A percentile compares a stretch with the other conserved stretches of the same genome.
Evolutionary conservation across 495 filamentous ascomycete species (phyloP).

Genomic region (Bombardia bombarda): DNA sequence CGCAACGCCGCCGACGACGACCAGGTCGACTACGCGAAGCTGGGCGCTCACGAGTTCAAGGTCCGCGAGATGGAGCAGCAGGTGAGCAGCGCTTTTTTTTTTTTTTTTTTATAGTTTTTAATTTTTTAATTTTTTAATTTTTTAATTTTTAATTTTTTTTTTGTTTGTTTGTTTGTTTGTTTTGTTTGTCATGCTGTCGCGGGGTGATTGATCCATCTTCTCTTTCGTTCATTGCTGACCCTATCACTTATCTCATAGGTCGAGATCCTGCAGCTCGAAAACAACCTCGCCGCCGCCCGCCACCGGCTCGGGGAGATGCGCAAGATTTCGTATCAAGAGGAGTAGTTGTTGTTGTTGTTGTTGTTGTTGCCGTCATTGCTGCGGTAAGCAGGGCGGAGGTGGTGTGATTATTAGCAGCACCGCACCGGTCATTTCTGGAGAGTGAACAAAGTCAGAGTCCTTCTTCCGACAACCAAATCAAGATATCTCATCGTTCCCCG

Average conservation of each 20-base stretch:
- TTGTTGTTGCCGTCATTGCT: background rate
- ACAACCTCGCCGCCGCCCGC: conserved; percentile 70
- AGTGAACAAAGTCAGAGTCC: no score
- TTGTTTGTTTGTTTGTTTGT: background rate
- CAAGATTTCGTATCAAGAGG: conserved; percentile 94
- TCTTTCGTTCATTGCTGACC: no score
- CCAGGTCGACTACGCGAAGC: conserved; percentile 75
- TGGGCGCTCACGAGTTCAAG: conserved; percentile 94
- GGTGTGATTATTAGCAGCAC: background rate
- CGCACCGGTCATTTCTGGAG: background rate
- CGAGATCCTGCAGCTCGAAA: conserved; percentile 94
- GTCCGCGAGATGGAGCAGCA: conserved; percentile 99
- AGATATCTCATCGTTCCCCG: no score
- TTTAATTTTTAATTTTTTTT: background rate
- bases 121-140: background rate
- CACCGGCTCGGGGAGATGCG: conserved; percentile 92
- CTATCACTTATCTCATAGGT: conserved; percentile 65
- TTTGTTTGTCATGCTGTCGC: no score
- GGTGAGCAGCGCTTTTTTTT: conserved; percentile 40
- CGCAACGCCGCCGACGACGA: conserved; percentile 72
- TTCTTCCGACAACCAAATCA: no score
- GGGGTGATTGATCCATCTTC: no score
- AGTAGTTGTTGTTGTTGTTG: conserved; percentile 26
- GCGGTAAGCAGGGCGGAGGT: background rate
- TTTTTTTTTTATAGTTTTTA: conserved; percentile 10